Evolutionary conservation across 495 filamentous ascomycete genomes (phyloP), one percentile per base, ranked within the genome.

Genomic region (Cryomyces minteri): DNA sequence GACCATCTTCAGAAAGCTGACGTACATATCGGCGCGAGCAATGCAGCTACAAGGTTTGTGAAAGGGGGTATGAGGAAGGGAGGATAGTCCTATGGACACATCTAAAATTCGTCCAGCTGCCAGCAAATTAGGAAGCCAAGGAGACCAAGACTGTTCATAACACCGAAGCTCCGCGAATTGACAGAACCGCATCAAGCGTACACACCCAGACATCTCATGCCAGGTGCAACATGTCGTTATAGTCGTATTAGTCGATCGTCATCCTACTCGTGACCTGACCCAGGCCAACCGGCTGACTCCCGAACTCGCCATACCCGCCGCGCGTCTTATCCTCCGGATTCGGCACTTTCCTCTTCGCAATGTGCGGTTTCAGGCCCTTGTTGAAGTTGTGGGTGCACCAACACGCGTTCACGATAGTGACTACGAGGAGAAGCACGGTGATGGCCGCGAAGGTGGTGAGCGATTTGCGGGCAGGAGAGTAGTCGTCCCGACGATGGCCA

Each of bases 391-490:
- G 64, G 62, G 80, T 82, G 68, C 90, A 96, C 51, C 83, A 70
- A 51, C 79, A 74, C 29, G 86, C 88, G 48, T 93, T 87, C 64
- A 77, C 67, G 54, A 98, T 96, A 44, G 90, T 98, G 44, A 84
- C 59, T 37, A 94, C 65, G 54, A 98, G 87, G 48, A 95, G 66
- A 30, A 90, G 54, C 31, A 98, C 75, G 18, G 92, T 95, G 54
- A 98, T 81, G 46, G 93, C 75, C 43, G 90, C 87, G 62, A 98
- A 98, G 49, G 82, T 82, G 18, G 90, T 96, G 55, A 98, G 69
- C 38, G 77, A 82, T 45, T 75, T 74, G 39, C 77, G 74, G 12
- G 85, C 87, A 0, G 88, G 75, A 28, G 68, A 46, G 62, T 95
- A 98, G 47, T 67, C 58, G 5, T 58, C 31, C 4, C 43, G 33